phyloP scores from a whole-genome alignment of 106 monocot genomes.

The Platanthera guangdongensis region DNA sequence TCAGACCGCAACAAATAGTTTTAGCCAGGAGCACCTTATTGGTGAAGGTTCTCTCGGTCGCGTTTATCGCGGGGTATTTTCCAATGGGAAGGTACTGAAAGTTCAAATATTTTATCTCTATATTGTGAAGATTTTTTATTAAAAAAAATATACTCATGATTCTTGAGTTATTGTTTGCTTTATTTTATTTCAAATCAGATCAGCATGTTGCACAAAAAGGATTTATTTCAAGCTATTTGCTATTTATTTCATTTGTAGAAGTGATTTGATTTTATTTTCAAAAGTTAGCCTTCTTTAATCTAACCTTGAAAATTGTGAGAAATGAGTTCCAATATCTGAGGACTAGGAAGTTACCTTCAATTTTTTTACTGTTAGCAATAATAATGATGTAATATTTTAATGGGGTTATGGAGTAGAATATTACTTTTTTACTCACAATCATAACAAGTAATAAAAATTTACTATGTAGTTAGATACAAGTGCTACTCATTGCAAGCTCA shows the following conservation, averaged over 20 bases:
- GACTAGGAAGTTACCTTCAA: no score
- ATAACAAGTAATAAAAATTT: no score
- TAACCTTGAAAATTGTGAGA: no score
- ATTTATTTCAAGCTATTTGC: background rate
- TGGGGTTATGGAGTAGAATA: no score
- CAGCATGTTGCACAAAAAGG: background rate
- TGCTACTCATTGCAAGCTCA: no score
- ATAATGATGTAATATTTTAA: no score
- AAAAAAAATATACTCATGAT: background rate
- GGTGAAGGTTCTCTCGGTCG: constrained; percentile 93
- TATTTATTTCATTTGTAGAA: background rate
- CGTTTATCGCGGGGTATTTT: constrained; percentile 78
- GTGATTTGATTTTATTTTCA: no score
- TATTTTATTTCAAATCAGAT: background rate
- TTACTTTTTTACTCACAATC: no score
- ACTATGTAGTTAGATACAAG: no score
- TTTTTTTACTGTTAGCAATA: no score
- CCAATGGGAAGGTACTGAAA: constrained; percentile 65
- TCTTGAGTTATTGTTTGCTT: background rate
- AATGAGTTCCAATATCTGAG: no score
- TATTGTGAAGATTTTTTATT: background rate
- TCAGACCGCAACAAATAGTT: constrained; percentile 81
- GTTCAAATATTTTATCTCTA: background rate
- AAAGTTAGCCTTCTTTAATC: no score
- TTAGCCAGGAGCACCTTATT: constrained; percentile 65